Evolutionary conservation across 495 filamentous ascomycete species (phyloP), one percentile per base, ranked within the genome.

Genomic region (Chaetomium fimeti): DNA sequence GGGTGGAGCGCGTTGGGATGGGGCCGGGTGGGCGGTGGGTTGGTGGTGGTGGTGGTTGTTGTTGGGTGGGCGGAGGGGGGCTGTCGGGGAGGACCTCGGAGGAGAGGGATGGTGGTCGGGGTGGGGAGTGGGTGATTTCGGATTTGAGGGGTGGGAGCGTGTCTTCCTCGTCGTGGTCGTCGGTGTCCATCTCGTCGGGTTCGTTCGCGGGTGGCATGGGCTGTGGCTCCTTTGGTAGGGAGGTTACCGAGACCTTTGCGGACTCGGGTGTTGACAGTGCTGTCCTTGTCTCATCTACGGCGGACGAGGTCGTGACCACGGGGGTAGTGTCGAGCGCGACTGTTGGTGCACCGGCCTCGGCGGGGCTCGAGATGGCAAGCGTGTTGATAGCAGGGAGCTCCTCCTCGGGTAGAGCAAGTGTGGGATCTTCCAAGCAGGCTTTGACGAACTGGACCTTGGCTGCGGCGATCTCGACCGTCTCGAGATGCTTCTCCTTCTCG

Each of bases 371-470:
- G 11, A 76, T 70, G 13, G 67, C 27, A 9, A 76, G 59, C 2
- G 62, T 47, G n/a, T 40, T 59, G n/a, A 75, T 28, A 5, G 68
- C 11, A 38, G 67, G 75, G 32, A 60, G 57, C 11, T 82, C 81
- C 12, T 82, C 78, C 16, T 80, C 74, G 32, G 86, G 79, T 38
- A 88, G 73, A 15, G 82, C 77, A 18, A 89, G 72, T 3, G 79
- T 80, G 15, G 85, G 69, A 66, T 93, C 88, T 68, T 89, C 87
- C 12, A 96, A 78, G 63, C 88, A 90, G 12, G 86, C 82, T 70
- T 91, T 91, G 38, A 94, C 89, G 59, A 89, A 88, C 69, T 93
- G 89, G 2, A 92, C 79, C 72, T 86, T 90, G 16, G 87, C 84
- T 54, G 92, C 84, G 4, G 87, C 86, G 18, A 89, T 58, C 68